Conservation (phyloP, 345 rosid genomes). For the Mercurialis annua region DNA sequence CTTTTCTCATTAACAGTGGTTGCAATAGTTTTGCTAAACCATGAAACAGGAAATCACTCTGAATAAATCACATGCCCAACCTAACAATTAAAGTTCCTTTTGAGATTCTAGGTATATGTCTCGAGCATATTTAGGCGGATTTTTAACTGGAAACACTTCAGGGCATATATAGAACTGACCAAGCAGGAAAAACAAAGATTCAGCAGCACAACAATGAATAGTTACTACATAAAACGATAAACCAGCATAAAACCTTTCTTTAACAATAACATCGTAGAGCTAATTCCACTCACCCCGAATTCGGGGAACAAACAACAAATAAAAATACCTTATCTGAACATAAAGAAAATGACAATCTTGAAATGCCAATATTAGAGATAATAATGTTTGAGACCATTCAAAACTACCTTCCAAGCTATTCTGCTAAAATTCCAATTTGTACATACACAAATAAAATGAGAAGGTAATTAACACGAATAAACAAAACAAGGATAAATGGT, state of each 20-base stretch:
- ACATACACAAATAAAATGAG: not conserved
- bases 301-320: too few relatives aligned
- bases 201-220: not conserved
- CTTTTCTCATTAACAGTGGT: too few relatives aligned
- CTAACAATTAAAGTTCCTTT: too few relatives aligned
- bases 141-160: not conserved
- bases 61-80: too few relatives aligned
- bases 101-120: not conserved
- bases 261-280: not conserved
- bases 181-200: not conserved
- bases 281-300: not conserved
- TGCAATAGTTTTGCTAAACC: too few relatives aligned
- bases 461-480: slow-evolving; percentile 17
- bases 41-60: too few relatives aligned
- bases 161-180: not conserved
- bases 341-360: not conserved
- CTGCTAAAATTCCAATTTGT: not conserved
- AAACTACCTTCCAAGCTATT: not conserved
- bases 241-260: not conserved
- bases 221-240: not conserved
- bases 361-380: not conserved
- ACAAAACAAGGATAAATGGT: slow-evolving; percentile 69
- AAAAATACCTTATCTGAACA: not conserved
- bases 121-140: not conserved
- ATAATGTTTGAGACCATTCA: not conserved